These are phyloP conservation scores for Lecanoromycetidae sp. DNA, from an alignment of 2,329 filamentous ascomycete genomes.

Conservation along the genomic window DNA sequence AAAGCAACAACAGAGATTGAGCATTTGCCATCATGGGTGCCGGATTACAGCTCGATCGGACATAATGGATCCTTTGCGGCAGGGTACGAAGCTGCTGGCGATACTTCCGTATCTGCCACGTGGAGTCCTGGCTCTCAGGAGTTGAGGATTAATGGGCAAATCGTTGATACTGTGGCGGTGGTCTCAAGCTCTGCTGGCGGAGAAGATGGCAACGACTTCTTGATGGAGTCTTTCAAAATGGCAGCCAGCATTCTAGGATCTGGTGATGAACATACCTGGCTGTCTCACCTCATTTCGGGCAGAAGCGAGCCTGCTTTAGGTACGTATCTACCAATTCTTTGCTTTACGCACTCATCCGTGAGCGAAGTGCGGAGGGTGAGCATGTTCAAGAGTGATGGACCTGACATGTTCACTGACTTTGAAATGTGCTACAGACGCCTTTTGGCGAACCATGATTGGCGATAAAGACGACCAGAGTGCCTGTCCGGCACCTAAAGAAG, in stretches of 20 bases:
- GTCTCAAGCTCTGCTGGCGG: background rate
- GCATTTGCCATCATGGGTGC: constrained; percentile 3
- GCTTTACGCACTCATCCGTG: too few species aligned
- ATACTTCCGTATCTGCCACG: background rate
- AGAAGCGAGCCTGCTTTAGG: too few species aligned
- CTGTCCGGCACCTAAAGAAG: background rate
- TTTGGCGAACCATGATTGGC: constrained; percentile 4
- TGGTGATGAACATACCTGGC: constrained; percentile 5
- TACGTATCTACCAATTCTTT: too few species aligned
- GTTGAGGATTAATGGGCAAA: background rate
- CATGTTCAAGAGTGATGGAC: too few species aligned
- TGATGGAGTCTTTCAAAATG: too few species aligned
- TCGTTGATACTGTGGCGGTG: background rate
- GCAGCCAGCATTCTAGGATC: background rate
- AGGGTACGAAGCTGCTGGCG: constrained; percentile 1
- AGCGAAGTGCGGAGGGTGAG: too few species aligned
- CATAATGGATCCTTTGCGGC: constrained; percentile 4
- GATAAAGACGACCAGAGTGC: background rate
- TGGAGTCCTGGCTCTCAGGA: constrained; percentile 3
- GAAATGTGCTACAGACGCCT: background rate
- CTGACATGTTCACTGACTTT: too few species aligned
- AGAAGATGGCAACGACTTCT: background rate
- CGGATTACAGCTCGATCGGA: constrained; percentile 1
- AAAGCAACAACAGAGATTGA: background rate
- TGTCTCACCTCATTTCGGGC: background rate